Evolutionary conservation across 371 early-diverging fungal genomes (phyloP).

Genomic region (Mortierella sp.): DNA sequence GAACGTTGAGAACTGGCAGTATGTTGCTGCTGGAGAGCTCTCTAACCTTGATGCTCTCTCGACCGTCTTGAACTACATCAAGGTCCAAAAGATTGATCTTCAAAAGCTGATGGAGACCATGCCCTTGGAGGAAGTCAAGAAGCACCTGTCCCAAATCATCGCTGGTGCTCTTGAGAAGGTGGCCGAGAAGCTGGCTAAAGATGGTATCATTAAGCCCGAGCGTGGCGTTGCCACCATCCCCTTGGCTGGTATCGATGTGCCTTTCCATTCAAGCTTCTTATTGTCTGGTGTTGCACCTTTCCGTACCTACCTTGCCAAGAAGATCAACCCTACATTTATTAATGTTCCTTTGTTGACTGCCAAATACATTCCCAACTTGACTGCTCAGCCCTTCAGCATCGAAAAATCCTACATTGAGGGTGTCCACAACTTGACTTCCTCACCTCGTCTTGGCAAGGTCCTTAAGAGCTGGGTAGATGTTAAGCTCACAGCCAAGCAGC

Average conservation of each 20-base stretch:
- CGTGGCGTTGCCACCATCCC: conserved; percentile 96
- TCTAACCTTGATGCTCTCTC: conserved; percentile 85
- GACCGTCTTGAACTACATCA: conserved; percentile 85
- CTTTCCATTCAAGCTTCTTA: conserved; percentile 97
- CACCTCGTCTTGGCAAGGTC: conserved; percentile 79
- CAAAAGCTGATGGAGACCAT: conserved; percentile 87
- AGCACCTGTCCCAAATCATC: conserved; percentile 84
- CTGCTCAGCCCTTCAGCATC: conserved; percentile 90
- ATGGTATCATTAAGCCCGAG: conserved; percentile 76
- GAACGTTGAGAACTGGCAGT: conserved; percentile 97
- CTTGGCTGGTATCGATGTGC: conserved; percentile 94
- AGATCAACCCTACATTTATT: conserved; percentile 83
- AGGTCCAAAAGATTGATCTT: conserved; percentile 84
- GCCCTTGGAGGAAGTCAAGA: conserved; percentile 89
- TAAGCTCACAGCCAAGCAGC: conserved; percentile 78
- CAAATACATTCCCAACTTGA: conserved; percentile 97
- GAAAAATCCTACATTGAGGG: conserved; percentile 83
- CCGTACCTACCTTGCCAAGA: conserved; percentile 89
- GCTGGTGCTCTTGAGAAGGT: conserved; percentile 81
- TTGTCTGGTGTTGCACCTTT: conserved; percentile 92
- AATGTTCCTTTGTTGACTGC: conserved; percentile 81
- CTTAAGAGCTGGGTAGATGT: conserved; percentile 88
- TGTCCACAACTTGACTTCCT: conserved; percentile 82
- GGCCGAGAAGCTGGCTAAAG: conserved; percentile 71
- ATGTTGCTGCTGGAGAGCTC: conserved; percentile 94